A percentile compares a stretch with the other conserved stretches of the same genome.
These are phyloP conservation scores for Aristolochia contorta DNA, from an alignment of 164 flowering plant genomes.

Conservation along the genomic window DNA sequence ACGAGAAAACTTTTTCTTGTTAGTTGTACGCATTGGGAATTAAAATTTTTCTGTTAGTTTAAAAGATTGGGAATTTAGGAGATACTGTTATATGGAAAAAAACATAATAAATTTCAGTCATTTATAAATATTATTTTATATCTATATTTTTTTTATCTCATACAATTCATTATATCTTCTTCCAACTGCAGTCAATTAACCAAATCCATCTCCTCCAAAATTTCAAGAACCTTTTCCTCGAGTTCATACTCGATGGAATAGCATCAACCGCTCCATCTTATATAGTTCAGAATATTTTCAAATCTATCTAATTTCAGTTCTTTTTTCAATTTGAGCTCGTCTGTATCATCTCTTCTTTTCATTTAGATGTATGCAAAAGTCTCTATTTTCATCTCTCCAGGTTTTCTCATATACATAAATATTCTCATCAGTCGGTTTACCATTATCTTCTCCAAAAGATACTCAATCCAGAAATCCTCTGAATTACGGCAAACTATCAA, in stretches of 20 bases:
- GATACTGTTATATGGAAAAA: too few species aligned
- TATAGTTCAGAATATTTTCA: conserved; percentile 38
- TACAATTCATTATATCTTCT: conserved; percentile 39
- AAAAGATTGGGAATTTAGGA: too few species aligned
- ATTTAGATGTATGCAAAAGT: conserved; percentile 53
- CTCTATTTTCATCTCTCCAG: conserved; percentile 78
- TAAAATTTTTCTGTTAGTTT: too few species aligned
- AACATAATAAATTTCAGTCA: too few species aligned
- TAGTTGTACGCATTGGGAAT: too few species aligned
- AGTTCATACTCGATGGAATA: conserved; percentile 50
- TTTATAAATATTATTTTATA: too few species aligned
- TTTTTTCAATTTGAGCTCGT: conserved; percentile 24
- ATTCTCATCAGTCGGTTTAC: conserved; percentile 25
- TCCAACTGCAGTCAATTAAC: conserved; percentile 54
- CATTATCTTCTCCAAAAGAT: conserved; percentile 74
- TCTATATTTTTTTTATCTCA: too few species aligned
- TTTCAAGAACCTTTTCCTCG: conserved; percentile 56
- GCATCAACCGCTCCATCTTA: conserved; percentile 60
- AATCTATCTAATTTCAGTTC: conserved; percentile 39
- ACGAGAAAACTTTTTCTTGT: too few species aligned
- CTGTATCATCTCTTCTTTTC: conserved; percentile 18
- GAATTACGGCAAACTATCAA: conserved; percentile 71
- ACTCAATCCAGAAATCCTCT: conserved; percentile 90
- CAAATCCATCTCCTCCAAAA: conserved; percentile 47
- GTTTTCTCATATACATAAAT: conserved; percentile 32